Evolutionary conservation across 2,329 filamentous ascomycete species (phyloP).

Genomic region (Alternaria brassicicola): DNA sequence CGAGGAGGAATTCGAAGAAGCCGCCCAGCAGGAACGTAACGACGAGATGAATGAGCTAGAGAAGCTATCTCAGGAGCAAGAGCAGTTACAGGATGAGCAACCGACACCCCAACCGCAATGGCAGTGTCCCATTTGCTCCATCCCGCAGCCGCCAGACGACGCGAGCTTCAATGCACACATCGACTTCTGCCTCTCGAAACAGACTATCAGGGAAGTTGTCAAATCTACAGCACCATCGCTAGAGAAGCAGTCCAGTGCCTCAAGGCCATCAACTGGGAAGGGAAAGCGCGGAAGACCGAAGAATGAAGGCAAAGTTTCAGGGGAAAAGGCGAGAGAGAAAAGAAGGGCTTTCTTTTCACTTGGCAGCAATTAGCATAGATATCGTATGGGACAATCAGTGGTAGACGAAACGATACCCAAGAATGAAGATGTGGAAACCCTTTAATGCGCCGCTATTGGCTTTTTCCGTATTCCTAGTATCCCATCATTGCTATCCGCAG

Average conservation of each 20-base stretch:
- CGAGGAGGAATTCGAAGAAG: constrained; percentile 68
- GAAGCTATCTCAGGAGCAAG: constrained; percentile 64
- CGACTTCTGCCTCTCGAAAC: constrained; percentile 84
- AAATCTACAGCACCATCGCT: constrained; percentile 53
- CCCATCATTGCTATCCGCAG: neutral
- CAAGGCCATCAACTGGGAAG: constrained; percentile 29
- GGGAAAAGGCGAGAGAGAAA: constrained; percentile 40
- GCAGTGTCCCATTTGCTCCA: constrained; percentile 87
- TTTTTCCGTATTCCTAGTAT: neutral
- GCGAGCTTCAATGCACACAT: constrained; percentile 87
- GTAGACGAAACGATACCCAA: neutral
- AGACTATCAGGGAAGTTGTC: constrained; percentile 83
- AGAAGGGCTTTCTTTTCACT: constrained; percentile 41
- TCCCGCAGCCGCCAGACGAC: constrained; percentile 77
- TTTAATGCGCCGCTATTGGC: neutral
- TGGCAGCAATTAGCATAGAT: constrained; percentile 6
- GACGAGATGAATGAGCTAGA: constrained; percentile 68
- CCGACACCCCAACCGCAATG: constrained; percentile 58
- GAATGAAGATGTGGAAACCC: neutral
- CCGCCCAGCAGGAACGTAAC: constrained; percentile 64
- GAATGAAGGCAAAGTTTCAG: constrained; percentile 25
- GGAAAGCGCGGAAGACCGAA: constrained; percentile 41
- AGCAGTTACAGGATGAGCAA: constrained; percentile 20
- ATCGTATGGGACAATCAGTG: neutral
- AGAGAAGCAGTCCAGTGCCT: constrained; percentile 14